A percentile compares a stretch with the other conserved stretches of the same genome.
Conservation (phyloP, 805 yeast species). For the Candida broadrunensis region DNA sequence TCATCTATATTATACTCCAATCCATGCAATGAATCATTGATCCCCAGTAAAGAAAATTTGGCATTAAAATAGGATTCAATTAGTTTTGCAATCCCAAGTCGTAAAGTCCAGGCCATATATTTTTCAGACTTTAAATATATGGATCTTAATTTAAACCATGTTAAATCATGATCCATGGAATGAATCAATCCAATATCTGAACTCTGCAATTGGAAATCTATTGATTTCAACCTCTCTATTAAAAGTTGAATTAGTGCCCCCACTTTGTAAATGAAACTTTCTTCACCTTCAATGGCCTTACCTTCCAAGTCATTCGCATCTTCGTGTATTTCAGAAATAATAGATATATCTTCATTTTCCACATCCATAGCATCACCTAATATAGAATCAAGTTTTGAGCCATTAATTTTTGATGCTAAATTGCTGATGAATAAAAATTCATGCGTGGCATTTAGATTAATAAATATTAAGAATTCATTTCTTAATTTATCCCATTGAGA, state of each 20-base stretch:
- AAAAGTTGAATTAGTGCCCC: slow-evolving; percentile 21
- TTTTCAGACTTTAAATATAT: slow-evolving; percentile 17
- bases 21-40: neutral
- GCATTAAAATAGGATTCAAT: slow-evolving; percentile 26
- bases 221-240: slow-evolving; percentile 11
- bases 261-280: slow-evolving; percentile 15
- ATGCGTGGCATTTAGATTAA: slow-evolving; percentile 38
- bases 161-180: neutral
- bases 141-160: slow-evolving; percentile 25
- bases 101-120: slow-evolving; percentile 39
- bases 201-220: slow-evolving; percentile 4
- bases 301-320: neutral
- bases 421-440: slow-evolving; percentile 29
- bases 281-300: too few species aligned
- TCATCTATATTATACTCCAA: neutral
- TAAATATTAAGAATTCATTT: slow-evolving; percentile 43
- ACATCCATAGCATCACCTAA: slow-evolving; percentile 1
- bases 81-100: slow-evolving; percentile 31
- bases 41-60: slow-evolving; percentile 7
- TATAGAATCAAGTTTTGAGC: neutral
- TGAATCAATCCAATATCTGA: slow-evolving; percentile 4
- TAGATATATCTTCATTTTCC: neutral
- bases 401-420: slow-evolving; percentile 21
- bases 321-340: neutral
- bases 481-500: slow-evolving; percentile 42